phyloP scores from a whole-genome alignment of 2,329 filamentous ascomycete genomes.

The Beauveria asiatica region DNA sequence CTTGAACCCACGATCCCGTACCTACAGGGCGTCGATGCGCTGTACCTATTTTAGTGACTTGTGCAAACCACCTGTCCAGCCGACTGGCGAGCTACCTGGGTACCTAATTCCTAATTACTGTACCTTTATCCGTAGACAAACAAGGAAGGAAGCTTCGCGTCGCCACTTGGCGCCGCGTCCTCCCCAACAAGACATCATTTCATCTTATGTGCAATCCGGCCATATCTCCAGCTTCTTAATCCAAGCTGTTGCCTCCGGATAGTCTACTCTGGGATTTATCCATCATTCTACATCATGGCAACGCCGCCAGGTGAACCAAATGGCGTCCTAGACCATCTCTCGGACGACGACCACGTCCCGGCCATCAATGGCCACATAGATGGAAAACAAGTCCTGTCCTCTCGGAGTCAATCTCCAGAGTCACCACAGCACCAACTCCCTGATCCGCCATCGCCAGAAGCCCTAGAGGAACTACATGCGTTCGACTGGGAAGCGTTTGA shows the following conservation, averaged over 20 bases:
- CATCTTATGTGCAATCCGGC: not conserved
- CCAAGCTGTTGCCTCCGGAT: not conserved
- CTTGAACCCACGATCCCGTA: not conserved
- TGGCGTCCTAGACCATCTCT: not conserved
- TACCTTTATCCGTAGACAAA: no score
- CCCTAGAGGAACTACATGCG: slow-evolving; percentile 14
- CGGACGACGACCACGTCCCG: not conserved
- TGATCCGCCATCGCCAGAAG: slow-evolving; percentile 1
- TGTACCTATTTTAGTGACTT: not conserved
- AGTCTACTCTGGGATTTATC: not conserved
- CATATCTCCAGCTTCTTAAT: not conserved
- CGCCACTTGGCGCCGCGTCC: not conserved
- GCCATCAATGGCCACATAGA: slow-evolving; percentile 2
- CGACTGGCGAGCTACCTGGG: not conserved
- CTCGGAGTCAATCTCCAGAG: not conserved
- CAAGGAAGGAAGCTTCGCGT: not conserved
- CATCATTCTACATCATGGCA: not conserved
- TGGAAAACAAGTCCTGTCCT: not conserved
- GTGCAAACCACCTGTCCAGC: not conserved
- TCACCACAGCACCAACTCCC: not conserved
- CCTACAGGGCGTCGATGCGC: not conserved
- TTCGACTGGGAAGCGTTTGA: slow-evolving; percentile 79
- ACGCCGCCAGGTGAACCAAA: slow-evolving; percentile 2
- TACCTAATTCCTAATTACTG: no score
- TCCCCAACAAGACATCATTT: not conserved